Percentiles rank a stretch among this genome's conserved stretches.
Evolutionary conservation across 2,329 filamentous ascomycete species (phyloP).

Genomic region (Colletotrichum orchidophilum): DNA sequence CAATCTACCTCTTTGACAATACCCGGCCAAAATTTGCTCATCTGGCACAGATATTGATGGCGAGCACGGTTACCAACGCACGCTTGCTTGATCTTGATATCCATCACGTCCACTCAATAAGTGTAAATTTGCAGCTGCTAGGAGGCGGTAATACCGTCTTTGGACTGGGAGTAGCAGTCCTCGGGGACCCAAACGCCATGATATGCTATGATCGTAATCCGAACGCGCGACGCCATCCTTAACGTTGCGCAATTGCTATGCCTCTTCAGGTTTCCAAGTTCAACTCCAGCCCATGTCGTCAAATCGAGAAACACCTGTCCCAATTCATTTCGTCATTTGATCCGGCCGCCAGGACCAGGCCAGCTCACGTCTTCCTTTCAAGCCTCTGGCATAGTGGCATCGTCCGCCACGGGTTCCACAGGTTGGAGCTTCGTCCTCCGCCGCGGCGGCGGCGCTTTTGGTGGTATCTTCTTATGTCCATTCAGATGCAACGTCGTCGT

Average conservation of each 20-base stretch:
- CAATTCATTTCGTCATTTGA: constrained; percentile 3
- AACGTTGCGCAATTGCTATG: constrained; percentile 1
- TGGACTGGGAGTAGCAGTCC: not conserved
- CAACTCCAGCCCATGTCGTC: not conserved
- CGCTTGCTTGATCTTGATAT: not conserved
- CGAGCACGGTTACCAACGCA: not conserved
- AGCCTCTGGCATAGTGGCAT: not conserved
- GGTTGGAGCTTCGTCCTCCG: constrained; percentile 53
- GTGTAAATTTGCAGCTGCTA: not conserved
- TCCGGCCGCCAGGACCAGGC: not conserved
- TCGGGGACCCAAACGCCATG: constrained; percentile 27
- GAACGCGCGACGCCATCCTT: not conserved
- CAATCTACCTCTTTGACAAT: not conserved
- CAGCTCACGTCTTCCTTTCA: not conserved
- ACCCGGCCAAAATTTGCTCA: not conserved
- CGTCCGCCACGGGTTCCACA: constrained; percentile 14
- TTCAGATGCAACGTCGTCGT: constrained; percentile 42
- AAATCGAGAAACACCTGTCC: constrained; percentile 9
- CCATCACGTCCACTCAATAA: not conserved
- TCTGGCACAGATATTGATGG: not conserved
- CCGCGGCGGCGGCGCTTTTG: constrained; percentile 57
- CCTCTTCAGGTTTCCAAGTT: not conserved
- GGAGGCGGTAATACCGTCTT: not conserved
- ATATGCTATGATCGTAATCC: constrained; percentile 18
- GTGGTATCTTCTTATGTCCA: constrained; percentile 53